Base-by-base conservation (phyloP, 495 filamentous ascomycete genomes). In the Cudoniella acicularis region DNA sequence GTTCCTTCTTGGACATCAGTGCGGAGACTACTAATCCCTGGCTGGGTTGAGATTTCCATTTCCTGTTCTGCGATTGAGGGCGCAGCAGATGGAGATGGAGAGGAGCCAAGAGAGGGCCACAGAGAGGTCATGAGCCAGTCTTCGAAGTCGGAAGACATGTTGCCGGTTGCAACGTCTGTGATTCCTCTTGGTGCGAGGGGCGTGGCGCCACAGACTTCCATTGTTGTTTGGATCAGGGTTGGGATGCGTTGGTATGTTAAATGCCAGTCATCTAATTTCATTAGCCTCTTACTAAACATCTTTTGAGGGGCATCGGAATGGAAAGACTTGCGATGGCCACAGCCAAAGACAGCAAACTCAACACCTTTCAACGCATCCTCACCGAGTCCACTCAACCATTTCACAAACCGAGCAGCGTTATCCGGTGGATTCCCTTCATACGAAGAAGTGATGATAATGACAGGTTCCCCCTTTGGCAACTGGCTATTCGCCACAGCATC, bases 391-490 rank as follows among this genome's bases (percentile, higher is more conserved):
- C 41, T 24, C 17, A 45, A 13, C 87, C 87, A 91, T 24, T 76
- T 70, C 42, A 84, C 77, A 64, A 91, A 92, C 47, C 81, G 77
- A 0, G 73, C 75, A 0, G 87, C 88, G 43, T 92, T 90, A 52
- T 91, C 86, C 0, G 87, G 81, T 0, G 88, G 87, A 52, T 87
- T 72, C 1, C 87, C 87, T 60, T 92, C 88, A 54, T 89, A 91
- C 1, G 83, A 87, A 0, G 87, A 78, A 1, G 86, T 85, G 60
- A 91, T 77, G 56, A 91, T 80, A 18, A 87, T 69, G 0, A 88
- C 79, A 0, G 87, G 87, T 2, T 77, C 72, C 10, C 77, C 75
- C 57, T 75, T 83, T 2, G 85, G 82, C 3, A 91, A 67, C 4
- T 78, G 81, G 36, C 81, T 74, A 30, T 77, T 80, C 0, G 84